Conservation (phyloP, 208 protist genomes). For the Acanthamoeba quina region DNA sequence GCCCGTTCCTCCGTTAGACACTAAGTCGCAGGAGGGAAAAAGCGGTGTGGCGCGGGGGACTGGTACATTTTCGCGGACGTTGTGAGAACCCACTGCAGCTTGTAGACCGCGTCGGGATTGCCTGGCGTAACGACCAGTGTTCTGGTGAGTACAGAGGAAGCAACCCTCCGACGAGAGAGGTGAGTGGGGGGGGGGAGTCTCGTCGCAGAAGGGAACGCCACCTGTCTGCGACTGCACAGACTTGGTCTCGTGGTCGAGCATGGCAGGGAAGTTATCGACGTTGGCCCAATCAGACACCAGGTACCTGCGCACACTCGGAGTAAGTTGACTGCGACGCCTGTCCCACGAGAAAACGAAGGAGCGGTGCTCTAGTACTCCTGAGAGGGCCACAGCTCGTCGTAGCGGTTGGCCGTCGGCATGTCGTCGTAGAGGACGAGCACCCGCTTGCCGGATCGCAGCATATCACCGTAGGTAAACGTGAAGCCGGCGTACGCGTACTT, state of each 20-base stretch:
- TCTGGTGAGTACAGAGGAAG: too few species aligned
- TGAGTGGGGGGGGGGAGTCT: background rate
- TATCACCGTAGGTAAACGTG: background rate
- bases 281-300: background rate
- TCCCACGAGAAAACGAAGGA: background rate
- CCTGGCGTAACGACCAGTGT: background rate
- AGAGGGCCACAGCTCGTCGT: constrained; percentile 9
- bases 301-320: background rate
- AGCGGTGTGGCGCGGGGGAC: background rate
- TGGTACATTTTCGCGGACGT: background rate
- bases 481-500: background rate
- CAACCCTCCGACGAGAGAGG: background rate
- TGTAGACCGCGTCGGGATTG: constrained; percentile 32
- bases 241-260: background rate
- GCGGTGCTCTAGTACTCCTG: background rate
- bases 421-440: constrained; percentile 7
- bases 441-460: background rate
- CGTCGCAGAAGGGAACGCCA: background rate
- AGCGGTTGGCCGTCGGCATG: background rate
- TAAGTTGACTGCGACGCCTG: background rate
- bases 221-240: background rate
- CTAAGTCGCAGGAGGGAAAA: background rate
- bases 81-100: constrained; percentile 52
- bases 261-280: constrained; percentile 13
- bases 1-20: background rate